These are phyloP conservation scores for Ambrosia artemisiifolia DNA, from an alignment of 129 eudicot genomes.

Conservation along the genomic window DNA sequence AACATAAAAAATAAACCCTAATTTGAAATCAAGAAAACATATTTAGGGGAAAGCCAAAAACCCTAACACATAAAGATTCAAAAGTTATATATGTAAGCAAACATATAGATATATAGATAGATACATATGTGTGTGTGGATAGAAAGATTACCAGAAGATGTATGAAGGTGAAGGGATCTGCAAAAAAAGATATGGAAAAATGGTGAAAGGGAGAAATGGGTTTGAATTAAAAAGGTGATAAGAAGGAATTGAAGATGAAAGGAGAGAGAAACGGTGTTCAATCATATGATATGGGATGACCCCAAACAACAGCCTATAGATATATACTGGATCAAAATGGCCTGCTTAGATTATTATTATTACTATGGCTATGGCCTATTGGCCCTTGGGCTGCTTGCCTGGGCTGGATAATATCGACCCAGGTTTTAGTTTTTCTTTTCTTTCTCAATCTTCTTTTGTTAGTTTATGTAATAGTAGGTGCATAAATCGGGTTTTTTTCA, in stretches of 20 bases:
- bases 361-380: too few species aligned
- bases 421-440: too few species aligned
- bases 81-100: constrained; percentile 19
- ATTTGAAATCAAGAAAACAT: not conserved
- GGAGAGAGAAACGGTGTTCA: constrained; percentile 11
- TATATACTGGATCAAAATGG: not conserved
- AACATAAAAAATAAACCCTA: not conserved
- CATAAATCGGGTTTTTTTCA: too few species aligned
- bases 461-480: too few species aligned
- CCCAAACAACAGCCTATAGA: not conserved
- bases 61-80: constrained; percentile 24
- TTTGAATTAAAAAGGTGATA: constrained; percentile 33
- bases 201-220: constrained; percentile 6
- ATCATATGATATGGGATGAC: constrained; percentile 17
- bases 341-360: not conserved
- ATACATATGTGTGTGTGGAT: not conserved
- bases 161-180: constrained; percentile 22
- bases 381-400: too few species aligned
- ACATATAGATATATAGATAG: not conserved
- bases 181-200: not conserved
- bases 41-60: constrained; percentile 17
- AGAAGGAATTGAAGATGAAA: constrained; percentile 19
- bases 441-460: too few species aligned
- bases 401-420: too few species aligned
- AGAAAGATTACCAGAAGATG: constrained; percentile 21